Base-by-base conservation (phyloP, 2,329 filamentous ascomycete genomes). In the Aspergillus pseudoglaucus region DNA sequence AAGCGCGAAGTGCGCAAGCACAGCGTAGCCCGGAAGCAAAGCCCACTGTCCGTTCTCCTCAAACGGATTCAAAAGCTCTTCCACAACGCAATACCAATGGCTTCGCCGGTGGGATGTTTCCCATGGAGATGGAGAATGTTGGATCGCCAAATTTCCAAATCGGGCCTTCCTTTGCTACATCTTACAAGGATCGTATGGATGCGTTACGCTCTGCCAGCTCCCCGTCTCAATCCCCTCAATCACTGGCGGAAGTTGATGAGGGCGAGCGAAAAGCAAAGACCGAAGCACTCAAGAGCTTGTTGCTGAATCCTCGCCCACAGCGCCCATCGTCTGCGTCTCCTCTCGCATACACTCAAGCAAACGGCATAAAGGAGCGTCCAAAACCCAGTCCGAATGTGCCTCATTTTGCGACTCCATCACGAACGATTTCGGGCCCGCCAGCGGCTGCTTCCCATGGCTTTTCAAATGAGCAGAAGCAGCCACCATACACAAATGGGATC, bases 161-260 rank as follows among this genome's bases (percentile, higher is more conserved):
- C 55, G 85, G 78, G 3, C 83, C 83, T 23, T 78, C 84, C 2
- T 87, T 88, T 63, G 83, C 85, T 4, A 85, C 83, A 12, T 68
- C 72, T 7, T 75, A 72, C 51, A 69, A 68, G 49, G 69, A 75
- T 50, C 65, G 71, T 45, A 73, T 75, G 63, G 67, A 70, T 44
- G 70, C 70, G 15, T 53, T 73, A 45, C 68, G 68, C 25, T 65
- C 69, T 27, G 56, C 62, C 14, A 66, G 62, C 48, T 63, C 60
- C 18, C 62, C 64, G 7, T 65, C 65, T 6, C 58, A 63, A 14
- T 50, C 61, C 0, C 37, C 15, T 12, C 25, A 30, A 4, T 30
- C 10, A 10, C 47, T 53, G 30, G 52, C 49, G 7, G 53, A 59
- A 22, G 55, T 67, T 42, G 59, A 64, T 41, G 71, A 74, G 49